A percentile compares a stretch with the other conserved stretches of the same genome.
Evolutionary conservation across 73 alveolate species (phyloP).

Genomic region (Paramecium octaurelia): DNA sequence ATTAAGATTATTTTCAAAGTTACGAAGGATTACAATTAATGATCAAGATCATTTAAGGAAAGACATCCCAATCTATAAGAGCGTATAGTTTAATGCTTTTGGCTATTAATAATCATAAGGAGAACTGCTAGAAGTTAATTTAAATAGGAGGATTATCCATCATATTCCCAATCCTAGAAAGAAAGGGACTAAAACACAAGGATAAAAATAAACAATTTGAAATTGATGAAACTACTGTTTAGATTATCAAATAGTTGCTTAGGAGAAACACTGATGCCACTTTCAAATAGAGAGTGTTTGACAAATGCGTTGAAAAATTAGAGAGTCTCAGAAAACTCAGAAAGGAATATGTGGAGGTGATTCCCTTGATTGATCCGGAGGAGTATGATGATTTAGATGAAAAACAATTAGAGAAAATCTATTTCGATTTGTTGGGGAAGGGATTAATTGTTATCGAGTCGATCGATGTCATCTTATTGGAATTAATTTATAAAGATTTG

Average conservation of each 20-base stretch:
- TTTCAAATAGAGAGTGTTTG: neutral
- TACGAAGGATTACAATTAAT: neutral
- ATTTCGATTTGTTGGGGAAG: neutral
- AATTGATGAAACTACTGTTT: constrained; percentile 12
- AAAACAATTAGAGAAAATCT: neutral
- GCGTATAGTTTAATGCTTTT: neutral
- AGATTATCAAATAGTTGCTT: neutral
- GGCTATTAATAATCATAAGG: neutral
- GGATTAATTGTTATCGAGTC: constrained; percentile 11
- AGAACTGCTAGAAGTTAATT: neutral
- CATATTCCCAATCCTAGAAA: neutral
- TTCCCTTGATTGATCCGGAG: constrained; percentile 19
- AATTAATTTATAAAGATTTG: neutral
- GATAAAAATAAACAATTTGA: neutral
- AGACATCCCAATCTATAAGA: neutral
- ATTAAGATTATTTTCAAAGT: neutral
- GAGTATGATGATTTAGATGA: neutral
- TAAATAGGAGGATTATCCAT: neutral
- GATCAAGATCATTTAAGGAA: constrained; percentile 4
- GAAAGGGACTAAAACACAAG: neutral
- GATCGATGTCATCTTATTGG: neutral
- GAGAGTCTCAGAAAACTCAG: neutral
- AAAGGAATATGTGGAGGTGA: neutral
- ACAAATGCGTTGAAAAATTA: neutral
- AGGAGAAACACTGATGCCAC: neutral